These are phyloP conservation scores for Sechiopsis laciniata DNA, from an alignment of 306 rosid genomes.

Conservation along the genomic window DNA sequence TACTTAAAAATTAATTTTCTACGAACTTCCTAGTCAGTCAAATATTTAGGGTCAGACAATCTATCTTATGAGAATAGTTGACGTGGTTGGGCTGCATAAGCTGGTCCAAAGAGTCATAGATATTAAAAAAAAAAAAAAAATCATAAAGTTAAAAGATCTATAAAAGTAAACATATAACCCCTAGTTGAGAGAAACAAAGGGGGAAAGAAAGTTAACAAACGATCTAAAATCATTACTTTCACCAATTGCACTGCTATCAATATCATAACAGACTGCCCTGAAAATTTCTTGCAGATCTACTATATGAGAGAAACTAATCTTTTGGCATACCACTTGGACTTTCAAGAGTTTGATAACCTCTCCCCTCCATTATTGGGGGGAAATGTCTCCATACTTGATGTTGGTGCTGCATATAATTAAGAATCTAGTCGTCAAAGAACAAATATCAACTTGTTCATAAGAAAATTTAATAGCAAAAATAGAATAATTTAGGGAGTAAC, in stretches of 20 bases:
- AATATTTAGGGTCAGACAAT: too few species aligned
- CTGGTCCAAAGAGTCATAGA: too few species aligned
- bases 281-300: background rate
- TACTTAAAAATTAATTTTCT: too few species aligned
- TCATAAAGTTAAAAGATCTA: background rate
- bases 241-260: background rate
- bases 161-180: background rate
- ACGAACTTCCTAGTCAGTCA: too few species aligned
- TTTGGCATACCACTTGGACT: conserved; percentile 47
- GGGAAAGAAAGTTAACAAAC: too few species aligned
- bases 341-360: conserved; percentile 67
- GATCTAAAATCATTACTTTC: background rate
- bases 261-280: background rate
- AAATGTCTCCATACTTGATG: conserved; percentile 70
- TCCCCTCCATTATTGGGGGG: conserved; percentile 70
- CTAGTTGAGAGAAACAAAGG: background rate
- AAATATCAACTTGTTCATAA: background rate
- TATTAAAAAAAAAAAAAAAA: background rate
- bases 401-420: conserved; percentile 42
- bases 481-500: background rate
- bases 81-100: too few species aligned
- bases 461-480: background rate
- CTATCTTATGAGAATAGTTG: too few species aligned
- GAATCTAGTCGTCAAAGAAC: conserved; percentile 6
- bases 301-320: background rate